These are phyloP conservation scores for Paxillus ammoniavirescens DNA, from an alignment of 768 basidiomycete genomes.

Conservation along the genomic window DNA sequence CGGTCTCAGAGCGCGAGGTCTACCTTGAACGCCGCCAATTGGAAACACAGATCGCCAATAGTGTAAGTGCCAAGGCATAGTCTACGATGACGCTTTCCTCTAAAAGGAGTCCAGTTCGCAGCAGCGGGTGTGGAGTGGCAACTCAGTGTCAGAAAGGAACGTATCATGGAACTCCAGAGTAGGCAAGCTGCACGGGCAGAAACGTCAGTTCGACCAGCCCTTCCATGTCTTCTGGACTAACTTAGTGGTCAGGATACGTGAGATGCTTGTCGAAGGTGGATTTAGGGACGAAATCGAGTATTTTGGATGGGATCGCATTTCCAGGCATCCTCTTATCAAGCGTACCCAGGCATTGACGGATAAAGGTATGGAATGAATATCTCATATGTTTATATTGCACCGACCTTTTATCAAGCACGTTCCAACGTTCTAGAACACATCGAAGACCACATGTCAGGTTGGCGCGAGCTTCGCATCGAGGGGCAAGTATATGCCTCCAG, in stretches of 20 bases:
- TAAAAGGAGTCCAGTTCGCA: constrained; percentile 25
- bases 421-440: constrained; percentile 19
- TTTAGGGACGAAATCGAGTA: constrained; percentile 27
- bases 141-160: constrained; percentile 12
- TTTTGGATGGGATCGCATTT: constrained; percentile 32
- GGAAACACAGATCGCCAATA: constrained; percentile 1
- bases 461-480: constrained; percentile 31
- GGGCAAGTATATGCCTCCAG: constrained; percentile 27
- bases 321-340: constrained; percentile 28
- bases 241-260: constrained; percentile 14
- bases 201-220: constrained; percentile 17
- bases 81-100: neutral
- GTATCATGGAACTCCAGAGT: constrained; percentile 17
- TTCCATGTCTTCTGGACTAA: constrained; percentile 6
- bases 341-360: constrained; percentile 22
- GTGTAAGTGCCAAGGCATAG: constrained; percentile 8
- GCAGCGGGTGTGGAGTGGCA: constrained; percentile 27
- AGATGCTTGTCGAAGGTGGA: constrained; percentile 14
- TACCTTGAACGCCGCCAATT: constrained; percentile 19
- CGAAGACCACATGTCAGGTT: constrained; percentile 25
- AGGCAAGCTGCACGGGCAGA: constrained; percentile 25
- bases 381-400: neutral
- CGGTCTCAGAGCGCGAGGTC: constrained; percentile 13
- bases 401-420: constrained; percentile 18
- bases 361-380: constrained; percentile 12